Evolutionary conservation across 495 filamentous ascomycete species (phyloP).

Genomic region (Tuber microsphaerosporum): DNA sequence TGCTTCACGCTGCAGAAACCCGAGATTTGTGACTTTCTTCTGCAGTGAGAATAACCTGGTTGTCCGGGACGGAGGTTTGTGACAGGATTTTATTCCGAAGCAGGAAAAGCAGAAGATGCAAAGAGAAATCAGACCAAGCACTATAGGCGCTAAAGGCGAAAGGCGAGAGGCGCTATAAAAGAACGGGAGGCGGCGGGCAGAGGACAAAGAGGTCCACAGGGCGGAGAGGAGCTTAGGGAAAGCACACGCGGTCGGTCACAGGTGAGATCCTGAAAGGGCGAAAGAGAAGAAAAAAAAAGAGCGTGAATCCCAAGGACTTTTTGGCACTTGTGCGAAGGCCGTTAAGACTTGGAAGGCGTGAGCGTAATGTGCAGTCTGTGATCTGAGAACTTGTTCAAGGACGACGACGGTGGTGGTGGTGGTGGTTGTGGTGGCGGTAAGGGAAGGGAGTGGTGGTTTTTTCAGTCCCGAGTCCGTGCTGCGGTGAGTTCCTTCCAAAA

Average conservation of each 20-base stretch:
- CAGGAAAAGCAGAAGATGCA: conserved; percentile 11
- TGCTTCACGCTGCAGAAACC: conserved; percentile 28
- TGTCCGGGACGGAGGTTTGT: conserved; percentile 11
- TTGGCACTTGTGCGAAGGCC: conserved; percentile 10
- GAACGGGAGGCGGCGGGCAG: conserved; percentile 6
- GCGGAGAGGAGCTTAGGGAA: background rate
- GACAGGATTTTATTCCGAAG: conserved; percentile 1
- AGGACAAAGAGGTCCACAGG: conserved; percentile 18
- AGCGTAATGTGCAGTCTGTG: background rate
- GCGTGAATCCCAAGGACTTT: conserved; percentile 12
- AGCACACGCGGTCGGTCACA: conserved; percentile 27
- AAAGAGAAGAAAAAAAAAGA: conserved; percentile 8
- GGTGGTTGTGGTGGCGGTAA: conserved; percentile 13
- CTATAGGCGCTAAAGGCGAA: conserved; percentile 13
- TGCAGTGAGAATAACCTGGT: conserved; percentile 2
- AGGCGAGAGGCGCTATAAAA: conserved; percentile 18
- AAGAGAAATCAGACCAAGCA: conserved; percentile 16
- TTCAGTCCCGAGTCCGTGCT: conserved; percentile 26
- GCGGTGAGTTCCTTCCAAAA: conserved; percentile 23
- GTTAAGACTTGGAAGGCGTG: conserved; percentile 12
- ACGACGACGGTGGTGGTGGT: conserved; percentile 18
- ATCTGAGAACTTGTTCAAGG: conserved; percentile 18
- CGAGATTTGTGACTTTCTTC: conserved; percentile 24
- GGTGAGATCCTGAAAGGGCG: conserved; percentile 20
- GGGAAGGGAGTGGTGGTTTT: conserved; percentile 16